Evolutionary conservation across 352 stramenopile genomes (phyloP).

Genomic region (Globisporangium ultimum): DNA sequence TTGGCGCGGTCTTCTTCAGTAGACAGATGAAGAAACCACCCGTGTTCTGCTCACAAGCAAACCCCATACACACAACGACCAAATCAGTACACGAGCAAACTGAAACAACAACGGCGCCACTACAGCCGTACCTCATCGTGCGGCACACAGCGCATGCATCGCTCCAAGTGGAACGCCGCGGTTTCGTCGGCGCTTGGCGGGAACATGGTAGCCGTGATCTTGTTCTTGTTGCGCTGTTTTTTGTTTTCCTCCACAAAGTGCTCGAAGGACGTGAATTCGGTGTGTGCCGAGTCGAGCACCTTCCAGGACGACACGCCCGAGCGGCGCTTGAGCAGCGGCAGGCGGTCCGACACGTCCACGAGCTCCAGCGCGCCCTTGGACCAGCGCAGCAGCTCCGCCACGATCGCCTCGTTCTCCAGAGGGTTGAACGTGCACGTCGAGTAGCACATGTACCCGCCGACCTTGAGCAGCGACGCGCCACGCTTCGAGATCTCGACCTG

Average conservation of each 20-base stretch:
- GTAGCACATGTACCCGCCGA: conserved; percentile 95
- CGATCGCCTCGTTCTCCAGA: conserved; percentile 99
- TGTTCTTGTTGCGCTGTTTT: conserved; percentile 70
- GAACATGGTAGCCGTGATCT: conserved; percentile 88
- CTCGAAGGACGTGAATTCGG: conserved; percentile 76
- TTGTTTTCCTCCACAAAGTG: conserved; percentile 51
- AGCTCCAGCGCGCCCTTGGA: conserved; percentile 89
- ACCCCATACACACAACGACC: conserved; percentile 1
- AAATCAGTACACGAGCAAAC: background rate
- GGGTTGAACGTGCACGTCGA: conserved; percentile 99
- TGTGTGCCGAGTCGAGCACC: conserved; percentile 86
- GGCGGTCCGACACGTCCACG: conserved; percentile 80
- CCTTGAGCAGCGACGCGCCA: conserved; percentile 88
- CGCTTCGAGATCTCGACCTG: conserved; percentile 96
- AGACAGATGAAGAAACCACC: conserved; percentile 99
- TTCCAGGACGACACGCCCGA: conserved; percentile 92
- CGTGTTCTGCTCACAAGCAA: conserved; percentile 74
- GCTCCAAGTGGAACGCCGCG: conserved; percentile 80
- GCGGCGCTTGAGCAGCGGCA: conserved; percentile 84
- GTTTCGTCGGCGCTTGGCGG: conserved; percentile 81
- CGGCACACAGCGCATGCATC: conserved; percentile 96
- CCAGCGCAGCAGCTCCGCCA: conserved; percentile 93
- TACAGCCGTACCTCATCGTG: conserved; percentile 89
- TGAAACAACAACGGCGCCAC: background rate
- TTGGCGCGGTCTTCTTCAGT: conserved; percentile 89